phyloP scores from a whole-genome alignment of 108 stramenopile genomes.

The Mediolabrus comicus region DNA sequence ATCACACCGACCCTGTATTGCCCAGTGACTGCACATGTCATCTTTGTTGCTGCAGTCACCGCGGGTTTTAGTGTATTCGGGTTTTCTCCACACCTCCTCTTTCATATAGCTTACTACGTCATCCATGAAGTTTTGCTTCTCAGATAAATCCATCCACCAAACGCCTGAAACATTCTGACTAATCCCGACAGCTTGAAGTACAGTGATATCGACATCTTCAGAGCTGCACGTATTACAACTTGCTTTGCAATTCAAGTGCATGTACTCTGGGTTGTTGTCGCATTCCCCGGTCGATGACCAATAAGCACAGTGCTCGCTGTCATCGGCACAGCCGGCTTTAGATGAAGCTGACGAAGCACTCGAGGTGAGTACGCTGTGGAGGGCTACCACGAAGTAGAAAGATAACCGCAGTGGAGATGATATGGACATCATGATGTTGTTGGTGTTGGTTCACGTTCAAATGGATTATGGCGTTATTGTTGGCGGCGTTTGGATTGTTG shows the following conservation, averaged over 20 bases:
- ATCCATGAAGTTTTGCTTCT: constrained; percentile 49
- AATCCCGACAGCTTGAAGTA: constrained; percentile 32
- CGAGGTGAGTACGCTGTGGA: neutral
- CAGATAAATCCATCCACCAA: constrained; percentile 20
- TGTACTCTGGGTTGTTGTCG: constrained; percentile 61
- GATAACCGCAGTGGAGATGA: no score
- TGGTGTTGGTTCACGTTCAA: no score
- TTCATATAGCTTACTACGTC: constrained; percentile 64
- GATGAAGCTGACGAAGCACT: neutral
- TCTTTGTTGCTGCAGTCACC: constrained; percentile 63
- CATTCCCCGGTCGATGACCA: constrained; percentile 79
- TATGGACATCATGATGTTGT: no score
- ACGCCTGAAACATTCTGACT: neutral
- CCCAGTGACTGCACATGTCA: constrained; percentile 75
- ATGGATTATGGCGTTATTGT: no score
- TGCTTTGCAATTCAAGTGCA: constrained; percentile 15
- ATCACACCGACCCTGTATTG: constrained; percentile 70
- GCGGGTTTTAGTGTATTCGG: constrained; percentile 16
- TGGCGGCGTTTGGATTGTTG: no score
- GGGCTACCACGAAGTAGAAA: neutral
- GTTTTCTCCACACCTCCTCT: constrained; percentile 47
- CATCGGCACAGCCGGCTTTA: constrained; percentile 34
- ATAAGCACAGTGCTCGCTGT: constrained; percentile 60
- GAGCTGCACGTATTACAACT: constrained; percentile 54
- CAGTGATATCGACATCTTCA: constrained; percentile 53